Percentiles rank a stretch among this genome's conserved stretches.
Evolutionary conservation across 2,329 filamentous ascomycete species (phyloP).

Genomic region (Hypocrella siamensis): DNA sequence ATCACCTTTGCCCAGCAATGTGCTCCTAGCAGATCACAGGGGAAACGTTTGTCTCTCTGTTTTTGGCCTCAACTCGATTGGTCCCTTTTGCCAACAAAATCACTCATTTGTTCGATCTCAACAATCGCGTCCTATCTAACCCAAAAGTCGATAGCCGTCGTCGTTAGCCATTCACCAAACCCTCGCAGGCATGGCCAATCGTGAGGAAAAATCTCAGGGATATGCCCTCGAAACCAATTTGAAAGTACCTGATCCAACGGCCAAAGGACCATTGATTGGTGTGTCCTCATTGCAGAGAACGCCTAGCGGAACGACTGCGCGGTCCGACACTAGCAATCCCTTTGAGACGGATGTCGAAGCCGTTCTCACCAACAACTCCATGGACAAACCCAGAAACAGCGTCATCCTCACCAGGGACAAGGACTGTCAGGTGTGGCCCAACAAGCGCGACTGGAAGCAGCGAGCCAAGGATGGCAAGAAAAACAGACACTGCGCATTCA

Average conservation of each 20-base stretch:
- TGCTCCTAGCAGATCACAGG: too few relatives aligned
- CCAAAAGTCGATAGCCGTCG: background rate
- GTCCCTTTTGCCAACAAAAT: too few relatives aligned
- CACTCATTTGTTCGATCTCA: too few relatives aligned
- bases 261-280: constrained; percentile 1
- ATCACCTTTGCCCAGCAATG: too few relatives aligned
- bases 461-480: constrained; percentile 41
- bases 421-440: constrained; percentile 44
- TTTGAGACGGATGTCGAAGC: constrained; percentile 45
- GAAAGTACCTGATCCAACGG: constrained; percentile 12
- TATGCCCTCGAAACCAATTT: constrained; percentile 8
- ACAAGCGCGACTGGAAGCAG: constrained; percentile 41
- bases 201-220: constrained; percentile 10
- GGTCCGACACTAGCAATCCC: constrained; percentile 28
- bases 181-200: constrained; percentile 13
- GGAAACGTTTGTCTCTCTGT: too few relatives aligned
- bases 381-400: constrained; percentile 15
- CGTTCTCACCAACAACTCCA: constrained; percentile 23
- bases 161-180: constrained; percentile 1
- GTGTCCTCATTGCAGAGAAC: constrained; percentile 6
- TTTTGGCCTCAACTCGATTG: too few relatives aligned
- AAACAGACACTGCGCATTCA: constrained; percentile 33
- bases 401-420: constrained; percentile 16
- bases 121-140: too few relatives aligned
- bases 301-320: constrained; percentile 26